Base-by-base conservation (phyloP, 768 basidiomycete genomes). In the Leucogyrophana mollusca region DNA sequence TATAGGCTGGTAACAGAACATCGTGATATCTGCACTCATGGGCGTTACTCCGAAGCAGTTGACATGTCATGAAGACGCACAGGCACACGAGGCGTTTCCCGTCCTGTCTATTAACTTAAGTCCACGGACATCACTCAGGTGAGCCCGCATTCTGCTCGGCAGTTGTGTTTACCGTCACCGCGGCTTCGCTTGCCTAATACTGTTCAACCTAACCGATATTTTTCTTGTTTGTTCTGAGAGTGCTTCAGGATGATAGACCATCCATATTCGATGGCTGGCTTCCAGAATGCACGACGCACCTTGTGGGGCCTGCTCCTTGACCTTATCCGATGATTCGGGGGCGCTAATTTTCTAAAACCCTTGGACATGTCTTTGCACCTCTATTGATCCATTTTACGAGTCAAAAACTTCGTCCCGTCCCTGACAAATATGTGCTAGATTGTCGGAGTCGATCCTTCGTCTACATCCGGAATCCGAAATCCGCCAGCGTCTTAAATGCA, bases 81-180 rank as follows among this genome's bases (percentile, higher is more conserved):
- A 66, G 66, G 59, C 49, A 60, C 64, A 58, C 61, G 59, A 60
- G 62, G 62, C 51, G 51, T 54, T 64, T 67, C 65, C 64, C 56
- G 54, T 62, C 60, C 56, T 56, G 58, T 62, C 54, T 45, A 64
- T 64, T 64, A 65, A 66, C 66, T 65, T 66, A 66, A 66, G 55
- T 66, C 64, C 64, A 68, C 64, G 64, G 64, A 68, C 64, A 66
- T 65, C 58, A 54, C 56, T 49, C 57, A 55, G 55, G 48, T 60
- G 47, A 52, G 56, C 53, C 37, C 61, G 49, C 53, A 56, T 47
- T 47, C 40, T 65, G 59, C 55, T 65, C 64, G 65, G 65, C 65
- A 65, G 54, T 51, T 52, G 27, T 52, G 44, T 32, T 52, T 66
- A 50, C 64, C 66, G 66, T 65, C 59, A 68, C 64, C 64, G 66